Conservation (phyloP, 768 basidiomycete species). For the Boletus tomentosulus region DNA sequence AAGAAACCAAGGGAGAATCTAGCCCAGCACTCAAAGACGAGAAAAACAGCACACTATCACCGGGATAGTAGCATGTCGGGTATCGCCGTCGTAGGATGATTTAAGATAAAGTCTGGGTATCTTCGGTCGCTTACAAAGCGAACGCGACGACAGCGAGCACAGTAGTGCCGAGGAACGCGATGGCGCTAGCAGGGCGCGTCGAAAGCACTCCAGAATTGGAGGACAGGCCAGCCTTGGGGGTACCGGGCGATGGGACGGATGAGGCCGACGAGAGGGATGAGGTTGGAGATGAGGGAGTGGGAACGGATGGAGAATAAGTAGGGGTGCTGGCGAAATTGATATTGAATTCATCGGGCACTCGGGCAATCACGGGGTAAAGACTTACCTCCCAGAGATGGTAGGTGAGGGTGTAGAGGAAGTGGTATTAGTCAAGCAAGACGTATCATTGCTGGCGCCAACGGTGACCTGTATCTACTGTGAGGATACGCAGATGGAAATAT, state of each 20-base stretch:
- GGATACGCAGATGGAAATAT: not conserved
- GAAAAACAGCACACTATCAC: slow-evolving; percentile 14
- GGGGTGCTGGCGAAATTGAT: slow-evolving; percentile 3
- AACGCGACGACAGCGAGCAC: slow-evolving; percentile 22
- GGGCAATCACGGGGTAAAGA: not conserved
- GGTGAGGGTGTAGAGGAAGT: not conserved
- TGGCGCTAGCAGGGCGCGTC: slow-evolving; percentile 17
- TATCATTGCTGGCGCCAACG: slow-evolving; percentile 33
- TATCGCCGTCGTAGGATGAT: slow-evolving; percentile 34
- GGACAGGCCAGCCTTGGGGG: slow-evolving; percentile 31
- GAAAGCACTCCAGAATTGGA: slow-evolving; percentile 25
- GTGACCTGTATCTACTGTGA: slow-evolving; percentile 28
- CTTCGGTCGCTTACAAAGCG: slow-evolving; percentile 14
- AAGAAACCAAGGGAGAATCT: slow-evolving; percentile 1
- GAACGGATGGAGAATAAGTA: not conserved
- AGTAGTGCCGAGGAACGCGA: slow-evolving; percentile 21
- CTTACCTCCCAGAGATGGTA: not conserved
- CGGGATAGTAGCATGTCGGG: slow-evolving; percentile 20
- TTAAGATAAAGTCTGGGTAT: slow-evolving; percentile 29
- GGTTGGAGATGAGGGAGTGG: slow-evolving; percentile 8
- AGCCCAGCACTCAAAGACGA: slow-evolving; percentile 11
- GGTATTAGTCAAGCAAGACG: slow-evolving; percentile 33
- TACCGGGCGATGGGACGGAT: slow-evolving; percentile 25
- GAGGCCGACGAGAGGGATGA: not conserved
- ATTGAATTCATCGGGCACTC: slow-evolving; percentile 2